phyloP scores from a whole-genome alignment of 2,329 filamentous ascomycete species.

The Trichoderma breve region DNA sequence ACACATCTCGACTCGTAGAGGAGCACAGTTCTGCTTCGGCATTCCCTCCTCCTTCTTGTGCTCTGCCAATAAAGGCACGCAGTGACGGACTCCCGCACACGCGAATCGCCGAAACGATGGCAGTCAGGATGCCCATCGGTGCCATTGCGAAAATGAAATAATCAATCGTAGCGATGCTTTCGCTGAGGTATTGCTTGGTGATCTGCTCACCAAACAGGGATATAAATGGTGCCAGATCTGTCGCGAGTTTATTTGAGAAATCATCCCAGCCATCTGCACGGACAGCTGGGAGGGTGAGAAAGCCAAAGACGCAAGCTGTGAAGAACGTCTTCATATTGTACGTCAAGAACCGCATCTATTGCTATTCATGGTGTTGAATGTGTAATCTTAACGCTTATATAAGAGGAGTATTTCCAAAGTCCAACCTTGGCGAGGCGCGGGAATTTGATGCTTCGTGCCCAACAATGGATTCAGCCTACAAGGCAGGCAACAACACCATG shows the following conservation, averaged over 20 bases:
- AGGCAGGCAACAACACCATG: too few species aligned
- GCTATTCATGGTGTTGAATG: neutral
- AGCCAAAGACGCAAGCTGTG: neutral
- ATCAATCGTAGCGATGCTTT: neutral
- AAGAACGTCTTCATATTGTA: neutral
- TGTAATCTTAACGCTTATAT: too few species aligned
- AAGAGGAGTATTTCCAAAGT: too few species aligned
- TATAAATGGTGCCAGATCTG: neutral
- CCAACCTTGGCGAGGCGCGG: too few species aligned
- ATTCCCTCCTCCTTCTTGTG: neutral
- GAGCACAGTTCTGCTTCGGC: conserved; percentile 7
- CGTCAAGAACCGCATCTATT: too few species aligned
- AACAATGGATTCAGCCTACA: too few species aligned
- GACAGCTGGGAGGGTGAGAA: neutral
- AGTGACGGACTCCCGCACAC: neutral
- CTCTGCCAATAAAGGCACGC: neutral
- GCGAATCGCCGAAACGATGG: neutral
- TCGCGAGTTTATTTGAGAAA: neutral
- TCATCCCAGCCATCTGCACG: neutral
- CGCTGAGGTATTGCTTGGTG: neutral
- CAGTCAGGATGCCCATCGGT: neutral
- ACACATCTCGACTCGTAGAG: neutral
- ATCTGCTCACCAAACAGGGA: neutral
- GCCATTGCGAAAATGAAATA: neutral
- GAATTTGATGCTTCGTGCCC: too few species aligned